Evolutionary conservation across 495 filamentous ascomycete genomes (phyloP).

Genomic region (Penicillium canescens): DNA sequence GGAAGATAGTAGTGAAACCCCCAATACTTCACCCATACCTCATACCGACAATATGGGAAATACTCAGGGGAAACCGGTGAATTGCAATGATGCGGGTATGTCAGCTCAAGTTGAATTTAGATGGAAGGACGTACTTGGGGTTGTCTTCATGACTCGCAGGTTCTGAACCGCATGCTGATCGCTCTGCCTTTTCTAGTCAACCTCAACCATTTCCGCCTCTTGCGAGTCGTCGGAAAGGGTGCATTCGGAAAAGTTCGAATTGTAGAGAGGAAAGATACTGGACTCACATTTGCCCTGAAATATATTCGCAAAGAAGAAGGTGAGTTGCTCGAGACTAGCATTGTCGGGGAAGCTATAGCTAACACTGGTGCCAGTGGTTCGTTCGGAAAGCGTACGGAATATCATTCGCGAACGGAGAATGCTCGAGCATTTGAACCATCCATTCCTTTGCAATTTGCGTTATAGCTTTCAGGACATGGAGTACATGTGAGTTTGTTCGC

Average conservation of each 20-base stretch:
- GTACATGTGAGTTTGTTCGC: slow-evolving; percentile 73
- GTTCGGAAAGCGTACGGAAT: slow-evolving; percentile 95
- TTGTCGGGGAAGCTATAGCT: neutral
- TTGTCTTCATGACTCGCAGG: neutral
- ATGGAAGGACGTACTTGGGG: neutral
- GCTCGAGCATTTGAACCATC: slow-evolving; percentile 96
- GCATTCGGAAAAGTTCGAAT: slow-evolving; percentile 99
- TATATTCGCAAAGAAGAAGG: slow-evolving; percentile 99
- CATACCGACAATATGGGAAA: slow-evolving; percentile 73
- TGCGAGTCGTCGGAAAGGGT: slow-evolving; percentile 94
- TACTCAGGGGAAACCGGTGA: slow-evolving; percentile 87
- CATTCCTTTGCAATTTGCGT: slow-evolving; percentile 96
- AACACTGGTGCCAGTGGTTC: slow-evolving; percentile 67
- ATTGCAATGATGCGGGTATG: slow-evolving; percentile 90
- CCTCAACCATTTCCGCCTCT: slow-evolving; percentile 93
- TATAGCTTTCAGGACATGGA: slow-evolving; percentile 99
- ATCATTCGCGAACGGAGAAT: slow-evolving; percentile 96
- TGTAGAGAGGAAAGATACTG: slow-evolving; percentile 95
- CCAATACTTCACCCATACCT: slow-evolving; percentile 21
- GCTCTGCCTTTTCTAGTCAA: slow-evolving; percentile 62
- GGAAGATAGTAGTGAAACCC: slow-evolving; percentile 20
- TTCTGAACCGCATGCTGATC: slow-evolving; percentile 11
- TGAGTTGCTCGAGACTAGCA: slow-evolving; percentile 39
- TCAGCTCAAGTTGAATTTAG: slow-evolving; percentile 15
- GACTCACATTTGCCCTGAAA: slow-evolving; percentile 90